Conservation (phyloP, 1,139 yeast genomes). For the Kodamaea plutei region DNA sequence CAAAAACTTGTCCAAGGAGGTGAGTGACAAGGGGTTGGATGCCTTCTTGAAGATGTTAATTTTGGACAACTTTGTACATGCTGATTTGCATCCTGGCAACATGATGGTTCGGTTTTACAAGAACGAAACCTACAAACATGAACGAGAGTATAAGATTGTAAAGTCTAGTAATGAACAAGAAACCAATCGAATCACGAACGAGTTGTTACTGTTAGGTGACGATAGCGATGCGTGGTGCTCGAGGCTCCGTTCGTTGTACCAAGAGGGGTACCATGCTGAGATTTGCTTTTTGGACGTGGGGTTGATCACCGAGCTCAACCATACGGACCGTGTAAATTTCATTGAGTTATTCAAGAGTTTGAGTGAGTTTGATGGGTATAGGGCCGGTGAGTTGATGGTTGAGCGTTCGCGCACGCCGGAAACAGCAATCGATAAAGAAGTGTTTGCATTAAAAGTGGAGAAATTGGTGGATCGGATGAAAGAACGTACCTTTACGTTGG, state of each 20-base stretch:
- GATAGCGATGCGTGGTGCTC: slow-evolving; percentile 46
- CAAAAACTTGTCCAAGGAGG: slow-evolving; percentile 60
- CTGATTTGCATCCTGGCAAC: slow-evolving; percentile 96
- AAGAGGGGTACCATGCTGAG: slow-evolving; percentile 75
- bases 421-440: slow-evolving; percentile 77
- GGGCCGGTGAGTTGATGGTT: slow-evolving; percentile 92
- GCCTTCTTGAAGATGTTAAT: slow-evolving; percentile 91
- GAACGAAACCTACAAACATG: slow-evolving; percentile 41
- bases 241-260: slow-evolving; percentile 47
- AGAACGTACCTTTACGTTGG: slow-evolving; percentile 85
- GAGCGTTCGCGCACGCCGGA: slow-evolving; percentile 94
- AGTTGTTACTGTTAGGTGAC: slow-evolving; percentile 36
- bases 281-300: slow-evolving; percentile 92
- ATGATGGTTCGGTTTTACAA: slow-evolving; percentile 76
- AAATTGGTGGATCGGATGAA: slow-evolving; percentile 76
- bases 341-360: slow-evolving; percentile 85
- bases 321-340: slow-evolving; percentile 73
- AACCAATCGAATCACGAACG: slow-evolving; percentile 44
- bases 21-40: slow-evolving; percentile 85
- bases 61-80: slow-evolving; percentile 89
- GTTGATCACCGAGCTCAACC: slow-evolving; percentile 82
- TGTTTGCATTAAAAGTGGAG: slow-evolving; percentile 85
- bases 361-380: slow-evolving; percentile 88
- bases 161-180: slow-evolving; percentile 44
- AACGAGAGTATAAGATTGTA: slow-evolving; percentile 45